phyloP scores from a whole-genome alignment of 1,284 basidiomycete species.

The Ustanciosporium gigantosporum region DNA sequence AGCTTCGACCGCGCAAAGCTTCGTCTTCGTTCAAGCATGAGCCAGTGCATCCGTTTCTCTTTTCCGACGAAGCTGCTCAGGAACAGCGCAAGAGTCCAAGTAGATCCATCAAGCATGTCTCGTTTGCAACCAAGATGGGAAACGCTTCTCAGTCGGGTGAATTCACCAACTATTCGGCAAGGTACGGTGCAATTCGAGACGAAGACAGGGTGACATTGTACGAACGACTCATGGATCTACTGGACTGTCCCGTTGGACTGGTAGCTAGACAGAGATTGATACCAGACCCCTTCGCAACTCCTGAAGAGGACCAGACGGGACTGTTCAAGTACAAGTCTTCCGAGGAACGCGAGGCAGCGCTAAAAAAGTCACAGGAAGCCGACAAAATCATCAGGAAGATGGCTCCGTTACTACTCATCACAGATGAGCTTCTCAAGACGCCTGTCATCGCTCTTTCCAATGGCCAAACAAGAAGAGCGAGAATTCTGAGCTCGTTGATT shows the following conservation, averaged over 20 bases:
- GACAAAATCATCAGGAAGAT: conserved; percentile 23
- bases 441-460: conserved; percentile 73
- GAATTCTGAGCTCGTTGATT: conserved; percentile 79
- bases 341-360: conserved; percentile 1
- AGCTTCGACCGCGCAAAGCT: conserved; percentile 3
- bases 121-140: conserved; percentile 40
- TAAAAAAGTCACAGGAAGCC: conserved; percentile 11
- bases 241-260: conserved; percentile 42
- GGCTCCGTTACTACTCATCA: conserved; percentile 44
- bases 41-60: conserved; percentile 36
- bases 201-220: conserved; percentile 52
- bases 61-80: neutral
- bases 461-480: conserved; percentile 84
- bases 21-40: conserved; percentile 1
- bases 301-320: conserved; percentile 10
- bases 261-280: conserved; percentile 38
- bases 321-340: conserved; percentile 41
- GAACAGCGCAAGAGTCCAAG: conserved; percentile 1
- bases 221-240: conserved; percentile 49
- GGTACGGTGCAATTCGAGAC: conserved; percentile 57
- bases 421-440: conserved; percentile 38
- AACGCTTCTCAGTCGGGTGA: conserved; percentile 13
- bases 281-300: conserved; percentile 43
- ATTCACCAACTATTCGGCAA: conserved; percentile 51
- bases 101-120: conserved; percentile 40